phyloP scores from a whole-genome alignment of 108 stramenopile genomes.

The Bacterosira constricta region DNA sequence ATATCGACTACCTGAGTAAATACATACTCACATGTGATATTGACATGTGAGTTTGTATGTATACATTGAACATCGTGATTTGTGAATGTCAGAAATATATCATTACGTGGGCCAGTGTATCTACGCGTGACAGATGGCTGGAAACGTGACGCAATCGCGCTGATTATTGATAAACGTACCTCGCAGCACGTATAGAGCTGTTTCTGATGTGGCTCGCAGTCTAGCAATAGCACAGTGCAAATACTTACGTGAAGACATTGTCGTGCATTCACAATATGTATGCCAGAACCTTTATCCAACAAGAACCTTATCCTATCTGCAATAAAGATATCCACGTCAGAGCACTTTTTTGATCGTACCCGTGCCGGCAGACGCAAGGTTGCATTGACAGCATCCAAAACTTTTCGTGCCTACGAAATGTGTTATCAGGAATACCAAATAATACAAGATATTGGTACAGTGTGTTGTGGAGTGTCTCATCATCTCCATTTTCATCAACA shows the following conservation, averaged over 20 bases:
- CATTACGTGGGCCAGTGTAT: too few species aligned
- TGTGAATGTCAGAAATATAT: too few species aligned
- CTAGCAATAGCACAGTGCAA: too few species aligned
- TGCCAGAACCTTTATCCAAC: slow-evolving; percentile 57
- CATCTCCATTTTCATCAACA: slow-evolving; percentile 81
- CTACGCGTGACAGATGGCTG: too few species aligned
- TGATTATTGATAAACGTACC: too few species aligned
- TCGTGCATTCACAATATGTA: slow-evolving; percentile 65
- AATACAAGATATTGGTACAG: slow-evolving; percentile 92
- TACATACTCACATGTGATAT: too few species aligned
- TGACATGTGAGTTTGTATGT: too few species aligned
- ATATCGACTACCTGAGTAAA: too few species aligned
- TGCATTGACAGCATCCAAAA: slow-evolving; percentile 66
- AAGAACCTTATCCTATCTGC: slow-evolving; percentile 63
- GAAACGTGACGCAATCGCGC: too few species aligned
- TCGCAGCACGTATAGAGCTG: too few species aligned
- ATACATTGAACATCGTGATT: too few species aligned
- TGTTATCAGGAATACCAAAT: slow-evolving; percentile 77
- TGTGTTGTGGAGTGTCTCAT: slow-evolving; percentile 89
- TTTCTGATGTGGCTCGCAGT: too few species aligned
- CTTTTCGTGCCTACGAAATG: slow-evolving; percentile 38
- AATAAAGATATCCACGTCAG: slow-evolving; percentile 48
- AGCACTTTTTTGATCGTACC: slow-evolving; percentile 20
- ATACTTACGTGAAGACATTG: slow-evolving; percentile 36
- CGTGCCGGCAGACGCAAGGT: slow-evolving; percentile 2